Percentiles rank a stretch among this genome's conserved stretches.
phyloP scores from a whole-genome alignment of 345 rosid genomes.

The Ceriops tagal region DNA sequence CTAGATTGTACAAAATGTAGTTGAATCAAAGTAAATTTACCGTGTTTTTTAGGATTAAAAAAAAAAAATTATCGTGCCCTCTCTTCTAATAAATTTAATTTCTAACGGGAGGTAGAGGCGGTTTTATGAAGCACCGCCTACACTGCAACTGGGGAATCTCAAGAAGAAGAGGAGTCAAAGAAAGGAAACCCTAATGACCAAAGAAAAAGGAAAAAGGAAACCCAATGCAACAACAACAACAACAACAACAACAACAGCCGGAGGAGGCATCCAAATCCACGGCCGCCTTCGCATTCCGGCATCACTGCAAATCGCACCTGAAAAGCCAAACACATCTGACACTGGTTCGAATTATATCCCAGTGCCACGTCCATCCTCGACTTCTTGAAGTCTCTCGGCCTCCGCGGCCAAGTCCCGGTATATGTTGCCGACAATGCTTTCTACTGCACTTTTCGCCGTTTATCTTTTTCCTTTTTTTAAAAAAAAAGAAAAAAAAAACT shows the following conservation, averaged over 20 bases:
- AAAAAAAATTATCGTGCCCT: no score
- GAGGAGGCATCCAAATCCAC: not conserved
- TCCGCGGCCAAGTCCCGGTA: constrained; percentile 33
- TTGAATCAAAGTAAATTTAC: no score
- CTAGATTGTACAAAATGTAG: no score
- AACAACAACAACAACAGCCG: no score
- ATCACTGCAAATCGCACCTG: constrained; percentile 32
- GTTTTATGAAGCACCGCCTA: no score
- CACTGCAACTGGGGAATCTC: no score
- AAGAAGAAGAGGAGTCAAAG: not conserved
- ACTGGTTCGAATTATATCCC: constrained; percentile 42
- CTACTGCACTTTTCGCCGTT: not conserved
- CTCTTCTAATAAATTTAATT: no score
- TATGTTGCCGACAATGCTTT: not conserved
- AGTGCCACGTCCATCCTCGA: constrained; percentile 40
- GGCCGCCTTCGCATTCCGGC: constrained; percentile 8
- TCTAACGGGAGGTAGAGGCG: no score
- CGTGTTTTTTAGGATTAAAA: no score
- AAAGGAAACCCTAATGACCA: not conserved
- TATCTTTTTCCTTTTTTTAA: not conserved
- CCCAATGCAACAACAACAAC: not conserved
- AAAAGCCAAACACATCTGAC: constrained; percentile 41
- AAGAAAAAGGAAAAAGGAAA: not conserved
- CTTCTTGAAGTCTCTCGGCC: constrained; percentile 39
- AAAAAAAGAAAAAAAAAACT: no score